Percentiles rank a stretch among this genome's conserved stretches.
phyloP scores from a whole-genome alignment of 371 early-diverging fungal species.

The Synchytrium microbalum region DNA sequence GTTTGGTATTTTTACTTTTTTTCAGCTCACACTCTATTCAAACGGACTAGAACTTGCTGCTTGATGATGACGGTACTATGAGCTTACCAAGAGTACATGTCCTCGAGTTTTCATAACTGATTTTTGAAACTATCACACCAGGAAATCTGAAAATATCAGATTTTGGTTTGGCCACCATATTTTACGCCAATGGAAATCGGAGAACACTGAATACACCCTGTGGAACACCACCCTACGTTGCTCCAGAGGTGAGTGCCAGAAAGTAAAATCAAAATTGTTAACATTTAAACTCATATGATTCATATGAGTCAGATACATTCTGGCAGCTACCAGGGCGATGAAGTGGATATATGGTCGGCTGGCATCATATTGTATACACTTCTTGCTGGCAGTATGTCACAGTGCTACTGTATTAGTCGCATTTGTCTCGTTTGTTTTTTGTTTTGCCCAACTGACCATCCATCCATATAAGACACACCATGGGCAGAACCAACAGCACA shows the following conservation, averaged over 20 bases:
- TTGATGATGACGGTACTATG: constrained; percentile 27
- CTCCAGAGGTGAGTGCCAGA: constrained; percentile 36
- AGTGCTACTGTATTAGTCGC: constrained; percentile 76
- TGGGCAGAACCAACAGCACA: constrained; percentile 54
- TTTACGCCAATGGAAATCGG: constrained; percentile 30
- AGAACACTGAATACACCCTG: constrained; percentile 43
- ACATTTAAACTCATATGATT: constrained; percentile 1
- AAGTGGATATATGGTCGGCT: constrained; percentile 57
- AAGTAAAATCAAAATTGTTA: constrained; percentile 3
- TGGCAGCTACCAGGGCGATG: constrained; percentile 47
- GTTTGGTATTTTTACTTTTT: background rate
- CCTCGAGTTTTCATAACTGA: constrained; percentile 5
- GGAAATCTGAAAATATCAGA: constrained; percentile 59
- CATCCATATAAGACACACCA: constrained; percentile 39
- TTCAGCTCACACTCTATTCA: background rate
- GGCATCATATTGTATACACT: constrained; percentile 57
- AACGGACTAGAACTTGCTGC: constrained; percentile 42
- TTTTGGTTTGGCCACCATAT: constrained; percentile 59
- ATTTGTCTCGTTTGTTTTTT: constrained; percentile 53
- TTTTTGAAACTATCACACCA: constrained; percentile 15
- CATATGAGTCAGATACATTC: constrained; percentile 33
- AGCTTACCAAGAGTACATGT: constrained; percentile 11
- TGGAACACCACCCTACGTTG: constrained; percentile 55
- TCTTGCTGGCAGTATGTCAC: constrained; percentile 47
- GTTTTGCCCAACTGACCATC: constrained; percentile 17